phyloP scores from a whole-genome alignment of 257 asterid species.

The Marsdenia floribunda region DNA sequence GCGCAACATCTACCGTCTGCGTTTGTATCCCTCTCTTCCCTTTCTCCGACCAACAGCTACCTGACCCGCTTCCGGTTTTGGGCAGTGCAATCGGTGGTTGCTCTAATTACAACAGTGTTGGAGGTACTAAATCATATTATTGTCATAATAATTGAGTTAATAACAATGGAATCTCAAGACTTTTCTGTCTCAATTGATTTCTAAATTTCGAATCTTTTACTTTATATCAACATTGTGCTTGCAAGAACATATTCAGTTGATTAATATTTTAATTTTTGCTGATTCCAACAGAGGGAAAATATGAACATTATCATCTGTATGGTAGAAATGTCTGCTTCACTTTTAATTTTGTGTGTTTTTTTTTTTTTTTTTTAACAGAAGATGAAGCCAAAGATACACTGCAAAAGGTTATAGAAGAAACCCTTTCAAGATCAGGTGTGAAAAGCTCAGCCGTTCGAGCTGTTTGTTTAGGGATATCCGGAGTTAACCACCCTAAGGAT shows the following conservation, averaged over 20 bases:
- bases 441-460: conserved; percentile 66
- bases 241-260: background rate
- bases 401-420: conserved; percentile 63
- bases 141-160: background rate
- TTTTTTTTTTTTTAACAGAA: conserved; percentile 35
- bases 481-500: conserved; percentile 83
- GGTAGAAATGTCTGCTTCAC: background rate
- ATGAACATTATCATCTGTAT: background rate
- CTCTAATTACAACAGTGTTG: conserved; percentile 93
- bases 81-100: conserved; percentile 81
- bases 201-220: no score
- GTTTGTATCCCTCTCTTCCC: conserved; percentile 69
- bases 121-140: conserved; percentile 41
- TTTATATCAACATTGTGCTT: background rate
- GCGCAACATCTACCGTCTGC: conserved; percentile 54
- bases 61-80: conserved; percentile 73
- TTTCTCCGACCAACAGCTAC: conserved; percentile 38
- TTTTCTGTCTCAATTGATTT: no score
- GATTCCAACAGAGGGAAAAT: background rate
- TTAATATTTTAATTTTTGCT: background rate
- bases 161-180: no score
- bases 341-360: conserved; percentile 10
- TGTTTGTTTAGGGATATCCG: conserved; percentile 88
- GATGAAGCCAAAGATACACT: conserved; percentile 67
- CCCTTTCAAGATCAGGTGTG: conserved; percentile 63